Base-by-base conservation (phyloP, 129 eudicot genomes). In the Escallonia herrerae region DNA sequence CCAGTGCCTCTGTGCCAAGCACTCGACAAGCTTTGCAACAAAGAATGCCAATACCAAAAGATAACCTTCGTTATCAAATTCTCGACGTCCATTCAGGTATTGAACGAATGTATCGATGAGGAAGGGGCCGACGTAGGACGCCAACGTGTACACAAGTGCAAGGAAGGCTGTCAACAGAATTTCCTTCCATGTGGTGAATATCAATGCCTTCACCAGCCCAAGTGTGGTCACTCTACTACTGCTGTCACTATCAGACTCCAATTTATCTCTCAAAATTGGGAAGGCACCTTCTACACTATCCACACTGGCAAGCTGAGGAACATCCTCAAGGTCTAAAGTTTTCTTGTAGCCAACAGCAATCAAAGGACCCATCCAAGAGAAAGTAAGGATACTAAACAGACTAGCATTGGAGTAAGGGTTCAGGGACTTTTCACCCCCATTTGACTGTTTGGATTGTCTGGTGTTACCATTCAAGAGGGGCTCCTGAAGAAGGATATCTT, bases 91-190 rank as follows among this genome's bases (percentile, higher is more conserved):
- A 50, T 77, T 74, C 3, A 93, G 90, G 91, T 78, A 93, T 42
- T 76, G 89, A 58, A 90, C 91, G 47, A 90, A 90, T 52, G 81
- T 66, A 47, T 86, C 87, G 15, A 90, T 86, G 74, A 90, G 91
- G 67, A 64, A 86, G 5, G 97, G 95, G 22, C 91, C 95, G 3
- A 86, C 95, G 59, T 85, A 88, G 44, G 95, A 67, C 41, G 98
- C 90, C 37, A 89, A 33, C 3, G 91, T 79, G 76, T 80, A 74
- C 6, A 80, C 38, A 52, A 82, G 66, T 2, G 79, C 84, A 5
- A 74, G 79, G 48, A 86, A 0, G 37, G 76, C 91, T 46, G 97
- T 81, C 40, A 75, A 2, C 6, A 74, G 9, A 40, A 86, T 82
- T 47, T 86, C 95, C 71, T 37, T 76, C 95, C 85, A 67, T 33